phyloP scores from a whole-genome alignment of 371 early-diverging fungal species.

The Mucor circinelloides region DNA sequence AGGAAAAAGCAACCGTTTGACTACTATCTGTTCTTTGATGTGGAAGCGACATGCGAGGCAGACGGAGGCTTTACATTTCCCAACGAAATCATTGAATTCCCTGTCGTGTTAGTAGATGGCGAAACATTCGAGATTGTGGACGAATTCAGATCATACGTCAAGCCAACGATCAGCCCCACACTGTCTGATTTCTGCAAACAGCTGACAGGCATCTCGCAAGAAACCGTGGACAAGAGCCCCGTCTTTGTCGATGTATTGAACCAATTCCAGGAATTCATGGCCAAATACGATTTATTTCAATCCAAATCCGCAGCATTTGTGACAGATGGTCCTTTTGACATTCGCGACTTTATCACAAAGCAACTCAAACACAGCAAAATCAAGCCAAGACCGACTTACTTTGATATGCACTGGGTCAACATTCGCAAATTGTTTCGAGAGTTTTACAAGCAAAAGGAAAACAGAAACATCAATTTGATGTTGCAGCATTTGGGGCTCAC shows the following conservation, averaged over 20 bases:
- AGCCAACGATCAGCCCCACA: constrained; percentile 66
- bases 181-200: constrained; percentile 72
- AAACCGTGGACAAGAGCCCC: constrained; percentile 64
- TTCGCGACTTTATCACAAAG: constrained; percentile 78
- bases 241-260: constrained; percentile 44
- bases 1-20: constrained; percentile 34
- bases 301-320: constrained; percentile 43
- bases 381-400: constrained; percentile 48
- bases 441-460: constrained; percentile 46
- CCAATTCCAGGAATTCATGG: constrained; percentile 46
- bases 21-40: constrained; percentile 75
- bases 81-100: constrained; percentile 88
- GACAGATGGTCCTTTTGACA: constrained; percentile 83
- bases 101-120: constrained; percentile 71
- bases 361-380: constrained; percentile 56
- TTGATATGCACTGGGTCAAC: constrained; percentile 66
- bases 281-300: constrained; percentile 55
- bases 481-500: constrained; percentile 53
- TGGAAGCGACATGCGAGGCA: constrained; percentile 82
- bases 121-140: constrained; percentile 60
- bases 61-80: constrained; percentile 57
- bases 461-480: constrained; percentile 67
- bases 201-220: constrained; percentile 74
- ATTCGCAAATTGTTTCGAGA: constrained; percentile 54
- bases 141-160: constrained; percentile 75